Evolutionary conservation across 805 yeast genomes (phyloP).

Genomic region (Saccharomycopsis vini): DNA sequence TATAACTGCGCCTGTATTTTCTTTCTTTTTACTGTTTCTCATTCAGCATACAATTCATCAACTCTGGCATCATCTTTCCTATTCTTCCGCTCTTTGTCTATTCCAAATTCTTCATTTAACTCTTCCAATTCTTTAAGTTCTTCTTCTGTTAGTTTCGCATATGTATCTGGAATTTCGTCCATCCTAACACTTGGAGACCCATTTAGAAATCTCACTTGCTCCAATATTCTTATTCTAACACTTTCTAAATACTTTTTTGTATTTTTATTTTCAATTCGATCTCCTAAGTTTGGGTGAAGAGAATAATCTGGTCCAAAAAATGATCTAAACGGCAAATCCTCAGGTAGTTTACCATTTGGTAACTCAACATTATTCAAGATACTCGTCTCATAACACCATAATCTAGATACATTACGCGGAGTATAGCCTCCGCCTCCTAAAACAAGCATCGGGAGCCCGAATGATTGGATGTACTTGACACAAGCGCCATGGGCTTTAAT

Average conservation of each 20-base stretch:
- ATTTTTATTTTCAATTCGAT: slow-evolving; percentile 77
- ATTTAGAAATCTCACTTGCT: slow-evolving; percentile 69
- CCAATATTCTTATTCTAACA: slow-evolving; percentile 64
- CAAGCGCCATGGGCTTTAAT: slow-evolving; percentile 95
- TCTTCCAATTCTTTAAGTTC: slow-evolving; percentile 18
- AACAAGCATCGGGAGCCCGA: slow-evolving; percentile 83
- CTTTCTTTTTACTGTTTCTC: neutral
- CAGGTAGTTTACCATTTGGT: slow-evolving; percentile 46
- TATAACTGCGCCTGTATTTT: too few species aligned
- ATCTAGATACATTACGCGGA: slow-evolving; percentile 85
- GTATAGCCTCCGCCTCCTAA: slow-evolving; percentile 98
- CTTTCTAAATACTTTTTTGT: slow-evolving; percentile 75
- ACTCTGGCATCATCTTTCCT: slow-evolving; percentile 3
- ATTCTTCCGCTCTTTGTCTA: slow-evolving; percentile 3
- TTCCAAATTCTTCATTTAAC: slow-evolving; percentile 15
- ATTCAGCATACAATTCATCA: slow-evolving; percentile 3
- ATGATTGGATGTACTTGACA: slow-evolving; percentile 79
- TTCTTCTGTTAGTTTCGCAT: slow-evolving; percentile 17
- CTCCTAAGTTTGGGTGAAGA: slow-evolving; percentile 75
- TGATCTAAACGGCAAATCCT: slow-evolving; percentile 62
- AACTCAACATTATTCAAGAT: slow-evolving; percentile 60
- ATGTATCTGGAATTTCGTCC: slow-evolving; percentile 72
- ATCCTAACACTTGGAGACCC: slow-evolving; percentile 94
- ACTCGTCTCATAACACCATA: slow-evolving; percentile 95
- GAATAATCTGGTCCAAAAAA: slow-evolving; percentile 89